Conservation (phyloP, 1,284 basidiomycete species). For the Pterulicium gracile region DNA sequence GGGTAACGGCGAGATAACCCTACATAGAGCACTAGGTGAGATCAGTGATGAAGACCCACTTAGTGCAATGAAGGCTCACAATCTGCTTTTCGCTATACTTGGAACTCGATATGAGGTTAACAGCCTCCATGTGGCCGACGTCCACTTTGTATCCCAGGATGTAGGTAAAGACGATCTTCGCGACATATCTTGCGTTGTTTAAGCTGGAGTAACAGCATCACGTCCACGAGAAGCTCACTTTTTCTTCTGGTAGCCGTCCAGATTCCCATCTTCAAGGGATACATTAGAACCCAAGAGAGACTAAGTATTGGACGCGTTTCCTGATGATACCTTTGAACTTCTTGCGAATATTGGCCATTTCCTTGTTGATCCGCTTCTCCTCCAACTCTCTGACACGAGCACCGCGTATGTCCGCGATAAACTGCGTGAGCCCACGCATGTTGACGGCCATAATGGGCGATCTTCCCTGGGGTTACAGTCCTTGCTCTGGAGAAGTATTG, state of each 20-base stretch:
- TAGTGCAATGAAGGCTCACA: slow-evolving; percentile 36
- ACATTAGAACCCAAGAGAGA: slow-evolving; percentile 6
- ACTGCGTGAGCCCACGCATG: slow-evolving; percentile 93
- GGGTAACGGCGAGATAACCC: slow-evolving; percentile 96
- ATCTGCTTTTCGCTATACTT: slow-evolving; percentile 99
- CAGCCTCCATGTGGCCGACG: slow-evolving; percentile 98
- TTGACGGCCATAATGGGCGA: slow-evolving; percentile 71
- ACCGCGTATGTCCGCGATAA: slow-evolving; percentile 96
- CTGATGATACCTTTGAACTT: slow-evolving; percentile 84
- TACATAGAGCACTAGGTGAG: slow-evolving; percentile 19
- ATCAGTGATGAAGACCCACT: slow-evolving; percentile 2
- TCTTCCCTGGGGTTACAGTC: no score
- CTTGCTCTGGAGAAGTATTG: no score
- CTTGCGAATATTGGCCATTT: slow-evolving; percentile 99
- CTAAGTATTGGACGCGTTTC: slow-evolving; percentile 2
- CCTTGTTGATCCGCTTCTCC: slow-evolving; percentile 97
- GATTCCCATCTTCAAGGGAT: slow-evolving; percentile 70
- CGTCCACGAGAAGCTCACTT: slow-evolving; percentile 51
- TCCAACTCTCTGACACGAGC: slow-evolving; percentile 83
- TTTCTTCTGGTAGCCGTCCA: slow-evolving; percentile 99
- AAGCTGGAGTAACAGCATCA: slow-evolving; percentile 8
- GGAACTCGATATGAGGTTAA: slow-evolving; percentile 90
- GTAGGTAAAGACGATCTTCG: slow-evolving; percentile 98
- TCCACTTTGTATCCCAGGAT: slow-evolving; percentile 99
- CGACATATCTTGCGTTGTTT: slow-evolving; percentile 59